Percentiles rank a stretch among this genome's conserved stretches.
Evolutionary conservation across 108 stramenopile species (phyloP).

Genomic region (Bacterosira constricta): DNA sequence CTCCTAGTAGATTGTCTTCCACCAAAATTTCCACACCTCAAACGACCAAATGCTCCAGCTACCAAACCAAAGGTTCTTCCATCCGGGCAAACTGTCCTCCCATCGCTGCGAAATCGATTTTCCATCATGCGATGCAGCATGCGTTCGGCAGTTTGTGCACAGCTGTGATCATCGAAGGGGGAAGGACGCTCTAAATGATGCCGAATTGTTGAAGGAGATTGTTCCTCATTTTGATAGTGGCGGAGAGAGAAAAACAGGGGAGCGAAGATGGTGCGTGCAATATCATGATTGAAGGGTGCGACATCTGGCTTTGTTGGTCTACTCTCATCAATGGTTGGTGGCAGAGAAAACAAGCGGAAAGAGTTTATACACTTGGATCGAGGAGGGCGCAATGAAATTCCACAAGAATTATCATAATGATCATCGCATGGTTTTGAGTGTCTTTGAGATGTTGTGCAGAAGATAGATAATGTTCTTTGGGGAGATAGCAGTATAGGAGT

Average conservation of each 20-base stretch:
- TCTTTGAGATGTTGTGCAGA: too few relatives aligned
- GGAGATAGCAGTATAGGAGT: not conserved
- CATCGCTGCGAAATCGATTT: slow-evolving; percentile 49
- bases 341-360: not conserved
- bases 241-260: slow-evolving; percentile 38
- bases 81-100: slow-evolving; percentile 52
- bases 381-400: too few relatives aligned
- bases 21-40: slow-evolving; percentile 6
- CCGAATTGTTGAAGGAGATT: slow-evolving; percentile 2
- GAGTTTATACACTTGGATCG: too few relatives aligned
- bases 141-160: slow-evolving; percentile 40
- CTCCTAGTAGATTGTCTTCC: not conserved
- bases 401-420: too few relatives aligned
- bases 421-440: too few relatives aligned
- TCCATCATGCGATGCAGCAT: slow-evolving; percentile 61
- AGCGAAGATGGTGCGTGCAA: slow-evolving; percentile 48
- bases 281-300: slow-evolving; percentile 42
- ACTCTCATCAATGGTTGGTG: not conserved
- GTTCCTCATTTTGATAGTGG: slow-evolving; percentile 22
- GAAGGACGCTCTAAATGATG: slow-evolving; percentile 30
- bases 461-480: not conserved
- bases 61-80: slow-evolving; percentile 39
- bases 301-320: not conserved
- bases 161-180: slow-evolving; percentile 43
- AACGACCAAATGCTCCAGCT: slow-evolving; percentile 45